Evolutionary conservation across 306 rosid genomes (phyloP).

Genomic region (Cotoneaster glaucophyllus): DNA sequence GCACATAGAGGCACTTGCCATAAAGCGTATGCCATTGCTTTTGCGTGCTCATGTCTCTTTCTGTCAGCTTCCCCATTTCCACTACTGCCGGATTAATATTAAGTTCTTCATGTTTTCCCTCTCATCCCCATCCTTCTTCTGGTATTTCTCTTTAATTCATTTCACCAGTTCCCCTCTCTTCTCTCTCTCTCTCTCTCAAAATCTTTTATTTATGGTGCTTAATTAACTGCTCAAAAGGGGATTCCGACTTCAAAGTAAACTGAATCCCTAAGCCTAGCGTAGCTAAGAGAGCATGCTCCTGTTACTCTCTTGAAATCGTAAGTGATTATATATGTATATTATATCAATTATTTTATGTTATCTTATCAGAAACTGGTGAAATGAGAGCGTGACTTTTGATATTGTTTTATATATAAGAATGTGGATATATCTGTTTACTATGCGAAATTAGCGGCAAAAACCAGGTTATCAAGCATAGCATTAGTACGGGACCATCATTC

Average conservation of each 20-base stretch:
- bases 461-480: background rate
- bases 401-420: constrained; percentile 14
- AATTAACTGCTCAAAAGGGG: background rate
- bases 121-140: constrained; percentile 10
- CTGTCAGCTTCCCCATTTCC: constrained; percentile 74
- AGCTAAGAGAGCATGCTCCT: background rate
- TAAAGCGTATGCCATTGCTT: constrained; percentile 44
- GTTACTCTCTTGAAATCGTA: background rate
- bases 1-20: constrained; percentile 79
- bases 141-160: background rate
- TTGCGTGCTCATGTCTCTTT: constrained; percentile 90
- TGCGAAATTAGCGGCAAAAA: constrained; percentile 33
- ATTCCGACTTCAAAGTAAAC: background rate
- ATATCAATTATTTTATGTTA: background rate
- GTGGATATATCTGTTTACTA: constrained; percentile 12
- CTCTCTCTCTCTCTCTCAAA: constrained; percentile 5
- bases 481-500: constrained; percentile 43
- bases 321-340: background rate
- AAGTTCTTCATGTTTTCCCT: background rate
- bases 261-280: background rate
- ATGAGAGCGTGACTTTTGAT: constrained; percentile 49
- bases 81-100: constrained; percentile 16
- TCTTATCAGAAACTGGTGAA: constrained; percentile 8
- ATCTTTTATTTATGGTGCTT: background rate
- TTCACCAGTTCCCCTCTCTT: background rate